Evolutionary conservation across 2,329 filamentous ascomycete genomes (phyloP).

Genomic region (Tolypocladium paradoxum): DNA sequence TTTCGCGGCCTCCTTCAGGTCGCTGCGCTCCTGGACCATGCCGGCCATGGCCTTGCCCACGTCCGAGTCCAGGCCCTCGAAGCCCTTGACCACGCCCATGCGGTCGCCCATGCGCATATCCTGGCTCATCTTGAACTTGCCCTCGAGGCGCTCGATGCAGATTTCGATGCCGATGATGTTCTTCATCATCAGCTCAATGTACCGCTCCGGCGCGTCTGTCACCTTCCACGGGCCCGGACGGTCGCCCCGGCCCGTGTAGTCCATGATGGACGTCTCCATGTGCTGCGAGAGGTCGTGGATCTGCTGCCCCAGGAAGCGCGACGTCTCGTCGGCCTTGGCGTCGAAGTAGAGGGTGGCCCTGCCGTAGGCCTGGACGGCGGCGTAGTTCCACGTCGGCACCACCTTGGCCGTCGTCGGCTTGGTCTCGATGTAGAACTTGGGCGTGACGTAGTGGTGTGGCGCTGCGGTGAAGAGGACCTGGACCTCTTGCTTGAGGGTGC

Average conservation of each 20-base stretch:
- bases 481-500: constrained; percentile 40
- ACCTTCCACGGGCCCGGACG: constrained; percentile 40
- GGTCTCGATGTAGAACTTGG: constrained; percentile 56
- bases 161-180: constrained; percentile 52
- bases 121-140: constrained; percentile 60
- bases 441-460: constrained; percentile 54
- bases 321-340: constrained; percentile 30
- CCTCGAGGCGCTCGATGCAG: constrained; percentile 39
- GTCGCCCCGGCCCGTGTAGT: constrained; percentile 28
- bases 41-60: constrained; percentile 18
- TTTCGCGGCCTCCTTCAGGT: constrained; percentile 11
- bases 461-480: constrained; percentile 50
- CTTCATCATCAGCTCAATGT: constrained; percentile 43
- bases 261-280: constrained; percentile 45
- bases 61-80: constrained; percentile 26
- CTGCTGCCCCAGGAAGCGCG: constrained; percentile 37
- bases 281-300: constrained; percentile 40
- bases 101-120: constrained; percentile 42
- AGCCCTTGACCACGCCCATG: constrained; percentile 46
- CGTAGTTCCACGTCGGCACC: constrained; percentile 57
- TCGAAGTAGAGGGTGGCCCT: constrained; percentile 42
- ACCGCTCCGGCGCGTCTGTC: constrained; percentile 42
- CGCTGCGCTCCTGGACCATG: constrained; percentile 18
- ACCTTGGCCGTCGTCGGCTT: constrained; percentile 56
- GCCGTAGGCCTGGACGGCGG: constrained; percentile 54